Evolutionary conservation across 805 yeast genomes (phyloP), one percentile per base, ranked within the genome.

Genomic region (Ogataea kodamae): DNA sequence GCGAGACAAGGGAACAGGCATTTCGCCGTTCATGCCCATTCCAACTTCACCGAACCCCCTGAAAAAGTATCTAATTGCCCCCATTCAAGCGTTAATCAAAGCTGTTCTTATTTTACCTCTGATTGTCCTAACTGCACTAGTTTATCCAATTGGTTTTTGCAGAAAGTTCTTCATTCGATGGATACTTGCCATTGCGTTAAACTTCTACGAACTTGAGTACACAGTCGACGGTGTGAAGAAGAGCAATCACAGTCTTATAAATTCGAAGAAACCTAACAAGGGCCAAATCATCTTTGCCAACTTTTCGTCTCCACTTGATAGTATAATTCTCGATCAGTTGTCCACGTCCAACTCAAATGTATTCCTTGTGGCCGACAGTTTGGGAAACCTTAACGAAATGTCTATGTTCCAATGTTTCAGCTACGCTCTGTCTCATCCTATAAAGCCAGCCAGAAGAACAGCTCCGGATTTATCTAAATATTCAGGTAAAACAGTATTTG

Each of bases 1-100:
- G 80, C 72, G 96, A 58, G 96, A 87, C 54, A 83, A 78, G 42
- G 92, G 90, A 4, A 88, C 96, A 1, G 96, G 96, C n/a, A 83
- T 88, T 21, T 80, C 95, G 0, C 96, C 96, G 3, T 87, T 86
- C 46, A 65, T 82, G 62, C 95, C 95, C 1, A 45, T 55, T 0
- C 46, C 61, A n/a, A 40, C 54, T 25, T 53, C 68, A 6, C 33
- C 35, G 8, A 21, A 32, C 5, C 18, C 22, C 6, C 4, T 42
- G 2, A 17, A 31, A 11, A 41, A 18, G 11, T 44, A 32, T 29
- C 18, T 40, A 2, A 10, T 38, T 5, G 43, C 44, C n/a, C 63
- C 43, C 18, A 28, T 48, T 2, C 30, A 45, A 6, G 49, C 55
- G 6, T 17, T 51, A 5, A 18, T 59, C 15, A 57, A 52, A 27